Percentiles rank a stretch among this genome's conserved stretches.
phyloP scores from a whole-genome alignment of 2,329 filamentous ascomycete species.

The Calonectria pseudoreteaudii region DNA sequence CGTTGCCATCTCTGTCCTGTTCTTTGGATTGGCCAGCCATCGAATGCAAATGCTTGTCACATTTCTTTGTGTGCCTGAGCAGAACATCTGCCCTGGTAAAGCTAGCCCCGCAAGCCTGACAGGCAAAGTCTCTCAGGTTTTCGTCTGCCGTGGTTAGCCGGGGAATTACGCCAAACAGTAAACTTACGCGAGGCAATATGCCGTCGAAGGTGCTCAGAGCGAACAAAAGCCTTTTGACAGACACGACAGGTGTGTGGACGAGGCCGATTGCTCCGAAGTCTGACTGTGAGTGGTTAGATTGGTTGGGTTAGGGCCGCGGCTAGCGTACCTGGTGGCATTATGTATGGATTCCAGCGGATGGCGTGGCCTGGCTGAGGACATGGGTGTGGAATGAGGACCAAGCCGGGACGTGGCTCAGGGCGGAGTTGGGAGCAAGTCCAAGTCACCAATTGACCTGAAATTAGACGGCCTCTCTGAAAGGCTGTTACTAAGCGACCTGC shows the following conservation, averaged over 20 bases:
- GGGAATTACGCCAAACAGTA: not conserved
- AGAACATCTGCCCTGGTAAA: not conserved
- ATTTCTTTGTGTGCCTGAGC: not conserved
- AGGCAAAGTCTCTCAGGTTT: not conserved
- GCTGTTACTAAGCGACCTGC: not conserved
- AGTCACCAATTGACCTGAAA: not conserved
- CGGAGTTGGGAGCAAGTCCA: not conserved
- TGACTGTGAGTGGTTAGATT: not conserved
- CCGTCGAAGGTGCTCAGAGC: not conserved
- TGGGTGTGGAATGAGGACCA: not conserved
- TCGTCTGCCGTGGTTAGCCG: not conserved
- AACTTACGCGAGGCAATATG: not conserved
- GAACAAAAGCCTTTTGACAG: not conserved
- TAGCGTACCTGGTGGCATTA: not conserved
- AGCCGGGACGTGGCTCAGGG: not conserved
- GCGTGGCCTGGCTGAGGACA: not conserved
- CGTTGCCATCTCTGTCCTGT: not conserved
- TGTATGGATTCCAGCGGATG: not conserved
- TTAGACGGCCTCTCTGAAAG: not conserved
- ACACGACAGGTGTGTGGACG: not conserved
- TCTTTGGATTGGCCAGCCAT: not conserved
- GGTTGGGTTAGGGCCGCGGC: too few species aligned
- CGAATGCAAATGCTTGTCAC: not conserved
- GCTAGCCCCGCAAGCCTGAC: not conserved
- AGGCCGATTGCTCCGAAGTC: not conserved